Evolutionary conservation across 768 basidiomycete genomes (phyloP), one percentile per base, ranked within the genome.

Genomic region (Phaffia tasmanica): DNA sequence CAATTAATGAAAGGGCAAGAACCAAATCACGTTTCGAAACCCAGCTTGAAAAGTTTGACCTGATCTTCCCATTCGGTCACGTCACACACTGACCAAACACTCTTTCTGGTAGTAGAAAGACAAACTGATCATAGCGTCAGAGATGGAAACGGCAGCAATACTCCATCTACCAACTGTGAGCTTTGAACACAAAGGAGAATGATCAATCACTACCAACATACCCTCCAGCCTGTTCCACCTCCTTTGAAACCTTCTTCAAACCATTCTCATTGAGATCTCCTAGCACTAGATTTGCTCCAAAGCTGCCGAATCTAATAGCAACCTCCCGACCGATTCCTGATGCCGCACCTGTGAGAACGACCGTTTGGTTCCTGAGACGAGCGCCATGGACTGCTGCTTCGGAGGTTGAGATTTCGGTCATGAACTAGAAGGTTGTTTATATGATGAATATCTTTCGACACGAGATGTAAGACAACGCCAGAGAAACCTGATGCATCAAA

Each of bases 21-120:
- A n/a, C 8, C 50, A 32, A 58, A 29, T 25, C 27, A 63, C 53
- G n/a, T 53, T 18, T 32, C 32, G 19, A 14, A 7, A 16, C 35
- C 50, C 54, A 64, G 42, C n/a, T 64, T 25, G 21, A 64, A 64
- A 21, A 64, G 32, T 1, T 25, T 46, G 25, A 42, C 32, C 42
- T 56, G 63, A 29, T 64, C 63, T 15, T 64, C 55, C 63, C 63
- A 64, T 32, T 64, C 5, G 55, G 63, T 64, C 14, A 64, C 63
- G 21, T 64, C 63, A 47, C 63, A 64, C 18, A 23, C 18, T 8
- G n/a, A 16, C 29, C n/a, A 57, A n/a, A 64, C 63, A 23, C 50
- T 35, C 25, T 57, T 23, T 3, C 62, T 63, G 32, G 6, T n/a
- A 27, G 25, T 5, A 29, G 14, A 30, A 11, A 11, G 61, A 42